A percentile compares a stretch with the other conserved stretches of the same genome.
phyloP scores from a whole-genome alignment of 1,284 basidiomycete species.

The Pseudozyma hubeiensis region DNA sequence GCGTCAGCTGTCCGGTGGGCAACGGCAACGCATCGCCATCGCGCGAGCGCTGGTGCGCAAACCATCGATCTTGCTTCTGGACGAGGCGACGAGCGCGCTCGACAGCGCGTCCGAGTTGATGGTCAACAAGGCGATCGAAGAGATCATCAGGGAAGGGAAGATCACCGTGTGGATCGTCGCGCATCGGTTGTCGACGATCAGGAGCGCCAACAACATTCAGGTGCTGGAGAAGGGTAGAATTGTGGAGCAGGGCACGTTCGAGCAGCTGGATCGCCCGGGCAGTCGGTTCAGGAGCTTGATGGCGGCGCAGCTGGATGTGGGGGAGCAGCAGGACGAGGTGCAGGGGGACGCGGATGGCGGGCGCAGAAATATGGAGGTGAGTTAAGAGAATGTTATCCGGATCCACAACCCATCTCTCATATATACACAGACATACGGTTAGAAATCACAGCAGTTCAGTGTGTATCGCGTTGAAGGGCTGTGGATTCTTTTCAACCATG shows the following conservation, averaged over 20 bases:
- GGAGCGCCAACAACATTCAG: conserved; percentile 71
- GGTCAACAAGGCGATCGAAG: conserved; percentile 71
- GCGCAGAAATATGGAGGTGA: not conserved
- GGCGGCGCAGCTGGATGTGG: conserved; percentile 61
- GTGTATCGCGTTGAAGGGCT: too few relatives aligned
- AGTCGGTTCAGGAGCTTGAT: conserved; percentile 60
- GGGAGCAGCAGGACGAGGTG: conserved; percentile 7
- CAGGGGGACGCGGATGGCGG: not conserved
- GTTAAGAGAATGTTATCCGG: too few relatives aligned
- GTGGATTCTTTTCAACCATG: too few relatives aligned
- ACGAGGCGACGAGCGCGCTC: conserved; percentile 69
- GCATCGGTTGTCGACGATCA: conserved; percentile 72
- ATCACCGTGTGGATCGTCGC: conserved; percentile 73
- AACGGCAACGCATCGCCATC: conserved; percentile 72
- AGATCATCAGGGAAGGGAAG: conserved; percentile 70
- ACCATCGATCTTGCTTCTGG: conserved; percentile 70
- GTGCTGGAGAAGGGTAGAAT: conserved; percentile 71
- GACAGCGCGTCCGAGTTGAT: conserved; percentile 70
- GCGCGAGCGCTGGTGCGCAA: conserved; percentile 71
- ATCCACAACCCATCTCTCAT: too few relatives aligned
- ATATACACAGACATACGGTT: too few relatives aligned
- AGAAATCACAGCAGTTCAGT: too few relatives aligned
- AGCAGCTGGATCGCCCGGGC: conserved; percentile 69
- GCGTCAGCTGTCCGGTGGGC: conserved; percentile 69
- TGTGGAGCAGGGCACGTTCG: conserved; percentile 71